Conservation (phyloP, 805 yeast species). For the Candida pseudoglaebosa region DNA sequence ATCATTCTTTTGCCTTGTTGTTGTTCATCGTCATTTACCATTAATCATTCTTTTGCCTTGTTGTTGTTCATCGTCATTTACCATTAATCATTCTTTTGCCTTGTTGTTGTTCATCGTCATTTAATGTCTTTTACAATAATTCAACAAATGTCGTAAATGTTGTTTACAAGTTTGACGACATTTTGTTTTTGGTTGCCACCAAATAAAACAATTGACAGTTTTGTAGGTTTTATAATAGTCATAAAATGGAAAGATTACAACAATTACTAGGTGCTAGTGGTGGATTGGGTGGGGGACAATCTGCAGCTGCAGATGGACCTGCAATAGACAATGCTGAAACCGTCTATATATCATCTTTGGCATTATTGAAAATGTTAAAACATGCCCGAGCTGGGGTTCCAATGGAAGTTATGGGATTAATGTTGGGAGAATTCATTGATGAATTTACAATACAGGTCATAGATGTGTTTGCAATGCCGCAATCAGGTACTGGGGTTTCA, state of each 20-base stretch:
- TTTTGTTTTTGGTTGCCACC: slow-evolving; percentile 15
- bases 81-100: too few relatives aligned
- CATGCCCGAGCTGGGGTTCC: slow-evolving; percentile 92
- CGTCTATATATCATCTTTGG: slow-evolving; percentile 92
- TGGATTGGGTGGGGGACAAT: slow-evolving; percentile 43
- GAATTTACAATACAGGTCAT: slow-evolving; percentile 95
- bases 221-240: not conserved
- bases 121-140: too few relatives aligned
- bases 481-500: slow-evolving; percentile 95
- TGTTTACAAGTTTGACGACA: not conserved
- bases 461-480: slow-evolving; percentile 99
- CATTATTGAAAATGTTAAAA: slow-evolving; percentile 91
- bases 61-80: too few relatives aligned
- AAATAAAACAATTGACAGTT: too few relatives aligned
- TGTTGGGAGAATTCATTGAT: slow-evolving; percentile 97
- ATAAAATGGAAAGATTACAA: slow-evolving; percentile 46
- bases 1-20: too few relatives aligned
- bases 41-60: too few relatives aligned
- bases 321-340: slow-evolving; percentile 95
- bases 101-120: too few relatives aligned
- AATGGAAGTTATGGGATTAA: slow-evolving; percentile 90
- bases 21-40: too few relatives aligned
- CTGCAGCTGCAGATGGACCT: slow-evolving; percentile 60
- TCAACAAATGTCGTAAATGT: too few relatives aligned
- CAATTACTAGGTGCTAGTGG: slow-evolving; percentile 44